phyloP scores from a whole-genome alignment of 306 rosid species.

The Fagus sylvatica region DNA sequence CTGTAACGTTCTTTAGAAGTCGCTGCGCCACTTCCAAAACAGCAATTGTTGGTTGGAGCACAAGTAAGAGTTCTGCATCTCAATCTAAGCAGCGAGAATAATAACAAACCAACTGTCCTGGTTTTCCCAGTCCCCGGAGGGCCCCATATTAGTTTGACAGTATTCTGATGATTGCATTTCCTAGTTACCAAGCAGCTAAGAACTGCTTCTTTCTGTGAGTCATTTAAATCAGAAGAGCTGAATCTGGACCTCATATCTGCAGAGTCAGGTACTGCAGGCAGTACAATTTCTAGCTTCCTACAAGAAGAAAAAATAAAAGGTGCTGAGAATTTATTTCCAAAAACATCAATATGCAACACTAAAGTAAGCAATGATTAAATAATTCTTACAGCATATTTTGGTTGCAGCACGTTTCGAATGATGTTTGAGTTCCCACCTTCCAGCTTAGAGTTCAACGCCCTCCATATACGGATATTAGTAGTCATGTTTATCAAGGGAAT shows the following conservation, averaged over 20 bases:
- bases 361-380: background rate
- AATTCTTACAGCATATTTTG: conserved; percentile 39
- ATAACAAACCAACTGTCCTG: conserved; percentile 47
- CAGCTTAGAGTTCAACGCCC: conserved; percentile 8
- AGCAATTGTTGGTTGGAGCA: conserved; percentile 66
- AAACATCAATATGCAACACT: background rate
- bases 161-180: conserved; percentile 26
- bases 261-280: background rate
- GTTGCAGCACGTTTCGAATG: conserved; percentile 35
- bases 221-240: conserved; percentile 37
- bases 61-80: conserved; percentile 53
- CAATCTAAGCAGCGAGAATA: conserved; percentile 30
- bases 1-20: conserved; percentile 13
- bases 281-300: conserved; percentile 41
- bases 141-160: conserved; percentile 63
- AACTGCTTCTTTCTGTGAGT: conserved; percentile 44
- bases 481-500: conserved; percentile 30
- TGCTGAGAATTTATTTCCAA: background rate
- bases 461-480: conserved; percentile 34
- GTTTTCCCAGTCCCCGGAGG: conserved; percentile 76
- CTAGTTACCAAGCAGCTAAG: conserved; percentile 36
- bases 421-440: conserved; percentile 17
- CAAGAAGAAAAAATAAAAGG: conserved; percentile 9
- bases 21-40: conserved; percentile 42
- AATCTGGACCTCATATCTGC: conserved; percentile 9